Conservation (phyloP, 345 rosid genomes). For the Eucalyptus decipiens region DNA sequence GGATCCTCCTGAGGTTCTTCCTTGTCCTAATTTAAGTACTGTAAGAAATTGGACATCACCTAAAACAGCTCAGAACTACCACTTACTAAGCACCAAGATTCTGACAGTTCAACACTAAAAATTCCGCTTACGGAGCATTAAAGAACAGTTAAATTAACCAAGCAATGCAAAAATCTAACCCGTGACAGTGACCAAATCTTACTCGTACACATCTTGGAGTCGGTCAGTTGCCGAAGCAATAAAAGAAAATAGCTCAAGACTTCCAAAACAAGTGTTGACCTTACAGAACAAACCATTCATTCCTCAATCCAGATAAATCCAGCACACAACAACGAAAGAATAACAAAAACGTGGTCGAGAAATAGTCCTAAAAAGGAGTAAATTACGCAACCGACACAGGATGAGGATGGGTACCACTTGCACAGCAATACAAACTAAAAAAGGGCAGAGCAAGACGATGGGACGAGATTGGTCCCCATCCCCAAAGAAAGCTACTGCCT, state of each 20-base stretch:
- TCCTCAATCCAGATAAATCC: neutral
- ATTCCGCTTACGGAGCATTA: neutral
- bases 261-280: neutral
- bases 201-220: neutral
- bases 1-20: neutral
- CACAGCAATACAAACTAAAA: constrained; percentile 12
- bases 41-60: neutral
- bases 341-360: neutral
- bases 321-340: neutral
- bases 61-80: neutral
- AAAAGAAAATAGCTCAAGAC: neutral
- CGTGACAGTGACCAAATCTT: neutral
- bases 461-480: constrained; percentile 34
- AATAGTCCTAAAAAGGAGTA: neutral
- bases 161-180: neutral
- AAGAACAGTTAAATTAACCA: neutral
- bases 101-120: neutral
- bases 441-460: neutral
- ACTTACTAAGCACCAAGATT: neutral
- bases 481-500: constrained; percentile 15
- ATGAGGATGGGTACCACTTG: constrained; percentile 48
- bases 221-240: neutral
- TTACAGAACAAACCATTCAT: neutral
- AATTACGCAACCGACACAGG: constrained; percentile 23
- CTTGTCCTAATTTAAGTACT: neutral